A percentile compares a stretch with the other conserved stretches of the same genome.
Evolutionary conservation across 257 asterid species (phyloP).

Genomic region (Fraxinus excelsior): DNA sequence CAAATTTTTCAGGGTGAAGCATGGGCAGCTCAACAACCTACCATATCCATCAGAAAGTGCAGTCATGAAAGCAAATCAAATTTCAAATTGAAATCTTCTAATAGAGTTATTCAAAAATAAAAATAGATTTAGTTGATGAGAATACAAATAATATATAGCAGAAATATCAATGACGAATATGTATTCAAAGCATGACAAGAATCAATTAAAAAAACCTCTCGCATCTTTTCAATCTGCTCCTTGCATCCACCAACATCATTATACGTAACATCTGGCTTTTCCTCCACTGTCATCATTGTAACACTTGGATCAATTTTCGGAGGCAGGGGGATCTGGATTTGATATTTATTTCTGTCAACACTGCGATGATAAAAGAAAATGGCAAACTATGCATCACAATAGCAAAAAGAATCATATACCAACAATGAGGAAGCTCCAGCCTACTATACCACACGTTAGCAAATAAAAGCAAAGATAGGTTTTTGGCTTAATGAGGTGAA

Average conservation of each 20-base stretch:
- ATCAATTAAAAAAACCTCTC: constrained; percentile 63
- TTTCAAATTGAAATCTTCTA: neutral
- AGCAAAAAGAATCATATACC: neutral
- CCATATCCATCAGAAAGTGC: neutral
- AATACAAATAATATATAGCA: neutral
- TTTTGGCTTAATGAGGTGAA: neutral
- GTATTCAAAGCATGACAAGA: neutral
- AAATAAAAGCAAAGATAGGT: neutral
- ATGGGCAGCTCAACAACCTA: constrained; percentile 99
- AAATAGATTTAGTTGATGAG: neutral
- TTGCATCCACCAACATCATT: constrained; percentile 98
- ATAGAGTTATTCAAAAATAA: neutral
- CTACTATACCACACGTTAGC: neutral
- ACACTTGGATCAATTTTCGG: constrained; percentile 99
- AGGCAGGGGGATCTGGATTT: constrained; percentile 97
- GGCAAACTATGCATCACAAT: constrained; percentile 24
- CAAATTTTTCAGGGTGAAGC: constrained; percentile 99
- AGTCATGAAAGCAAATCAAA: neutral
- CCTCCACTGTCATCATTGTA: constrained; percentile 99
- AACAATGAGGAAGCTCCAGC: constrained; percentile 14
- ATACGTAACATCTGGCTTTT: constrained; percentile 96
- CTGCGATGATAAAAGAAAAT: constrained; percentile 41
- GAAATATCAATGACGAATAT: neutral
- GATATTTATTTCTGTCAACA: constrained; percentile 93
- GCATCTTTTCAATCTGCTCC: constrained; percentile 98